Evolutionary conservation across 1,284 basidiomycete species (phyloP), one percentile per base, ranked within the genome.

Genomic region (Gymnopus androsaceus): DNA sequence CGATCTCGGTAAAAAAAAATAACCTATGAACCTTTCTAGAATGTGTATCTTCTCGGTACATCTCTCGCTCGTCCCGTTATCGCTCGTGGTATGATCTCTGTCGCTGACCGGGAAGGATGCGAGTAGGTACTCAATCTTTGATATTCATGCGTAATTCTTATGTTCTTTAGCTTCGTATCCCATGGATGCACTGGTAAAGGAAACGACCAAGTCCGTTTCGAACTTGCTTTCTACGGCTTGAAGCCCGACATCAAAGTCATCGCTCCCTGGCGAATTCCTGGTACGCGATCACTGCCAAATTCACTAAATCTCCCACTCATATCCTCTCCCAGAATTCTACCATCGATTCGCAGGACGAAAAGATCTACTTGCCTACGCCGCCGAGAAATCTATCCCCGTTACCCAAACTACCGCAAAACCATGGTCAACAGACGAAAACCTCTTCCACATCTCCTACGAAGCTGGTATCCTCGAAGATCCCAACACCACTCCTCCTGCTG

Each of bases 381-480:
- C 87, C 21, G 79, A 92, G 69, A 94, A 95, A 75, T 78, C 85
- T 53, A 98, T 99, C 63, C 94, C 95, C 56, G 95, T 99, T 58
- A 83, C 88, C 63, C 96, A 99, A 78, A 99, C 96, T 57, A 86
- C 92, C 41, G 84, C 95, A 59, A 98, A 99, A 79, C 96, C 97
- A 34, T 99, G 97, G 97, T 98, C 95, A 9, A 99, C 96, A 14
- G 94, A 98, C 73, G 97, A 98, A 78, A 99, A 99, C 79, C 81
- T 99, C 55, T 98, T 97, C 88, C 96, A 99, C 81, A 99, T 98
- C 74, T 99, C 95, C 21, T 99, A 98, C 78, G 96, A 99, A 75
- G 96, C 96, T 30, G 96, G 96, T 56, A 98, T 99, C 72, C 88
- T 99, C 62, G 97, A 99, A 73, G 92, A 99, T 72, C 96, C 96